These are phyloP conservation scores for Amanita phalloides DNA, from an alignment of 768 basidiomycete genomes.

Conservation along the genomic window DNA sequence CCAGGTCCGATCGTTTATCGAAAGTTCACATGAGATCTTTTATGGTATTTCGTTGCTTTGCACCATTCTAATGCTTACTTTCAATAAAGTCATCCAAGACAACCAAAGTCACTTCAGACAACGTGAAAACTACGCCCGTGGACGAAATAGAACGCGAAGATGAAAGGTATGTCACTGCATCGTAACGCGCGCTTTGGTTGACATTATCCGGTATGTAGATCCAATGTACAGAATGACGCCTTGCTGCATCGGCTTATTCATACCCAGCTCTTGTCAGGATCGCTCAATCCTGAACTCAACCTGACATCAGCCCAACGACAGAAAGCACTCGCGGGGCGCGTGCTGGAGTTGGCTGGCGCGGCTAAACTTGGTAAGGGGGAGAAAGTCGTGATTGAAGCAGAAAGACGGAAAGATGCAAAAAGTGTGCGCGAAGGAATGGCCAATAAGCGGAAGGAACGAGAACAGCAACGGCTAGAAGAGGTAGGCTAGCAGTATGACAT, in stretches of 20 bases:
- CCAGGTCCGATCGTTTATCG: conserved; percentile 10
- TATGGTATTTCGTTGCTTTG: conserved; percentile 41
- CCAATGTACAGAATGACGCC: conserved; percentile 69
- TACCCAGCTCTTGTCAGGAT: conserved; percentile 69
- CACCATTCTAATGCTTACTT: conserved; percentile 2
- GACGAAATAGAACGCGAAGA: conserved; percentile 35
- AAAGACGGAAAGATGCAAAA: conserved; percentile 63
- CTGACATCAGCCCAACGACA: conserved; percentile 56
- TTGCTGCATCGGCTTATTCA: conserved; percentile 72
- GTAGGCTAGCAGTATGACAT: conserved; percentile 30
- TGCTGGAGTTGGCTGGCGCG: conserved; percentile 59
- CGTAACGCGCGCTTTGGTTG: not conserved
- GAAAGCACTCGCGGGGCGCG: conserved; percentile 69
- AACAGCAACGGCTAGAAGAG: conserved; percentile 52
- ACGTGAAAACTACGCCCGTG: conserved; percentile 12
- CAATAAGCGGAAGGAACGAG: conserved; percentile 48
- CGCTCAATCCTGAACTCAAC: conserved; percentile 49
- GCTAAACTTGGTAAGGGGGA: conserved; percentile 74
- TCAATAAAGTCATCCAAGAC: conserved; percentile 65
- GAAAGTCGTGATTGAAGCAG: conserved; percentile 41
- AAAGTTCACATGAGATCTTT: conserved; percentile 54
- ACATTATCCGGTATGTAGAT: conserved; percentile 28
- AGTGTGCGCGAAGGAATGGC: conserved; percentile 60
- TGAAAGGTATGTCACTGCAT: conserved; percentile 29
- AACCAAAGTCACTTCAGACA: conserved; percentile 39